Conservation (phyloP, 345 rosid species). For the Brassica incana region DNA sequence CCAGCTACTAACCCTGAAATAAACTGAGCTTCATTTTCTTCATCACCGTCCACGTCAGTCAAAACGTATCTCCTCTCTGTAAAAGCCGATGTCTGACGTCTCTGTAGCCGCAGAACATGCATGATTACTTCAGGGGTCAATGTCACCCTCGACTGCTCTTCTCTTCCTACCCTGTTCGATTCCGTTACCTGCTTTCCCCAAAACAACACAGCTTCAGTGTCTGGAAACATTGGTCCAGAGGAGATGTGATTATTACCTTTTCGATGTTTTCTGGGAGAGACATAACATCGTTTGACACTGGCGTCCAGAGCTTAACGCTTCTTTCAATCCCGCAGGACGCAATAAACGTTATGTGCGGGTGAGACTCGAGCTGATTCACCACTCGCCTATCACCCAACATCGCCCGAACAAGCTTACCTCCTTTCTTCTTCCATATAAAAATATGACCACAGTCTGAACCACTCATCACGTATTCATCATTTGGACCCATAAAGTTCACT, state of each 20-base stretch:
- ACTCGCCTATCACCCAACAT: constrained; percentile 58
- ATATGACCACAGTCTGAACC: constrained; percentile 74
- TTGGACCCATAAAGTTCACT: constrained; percentile 62
- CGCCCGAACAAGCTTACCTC: constrained; percentile 50
- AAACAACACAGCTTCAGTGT: constrained; percentile 15
- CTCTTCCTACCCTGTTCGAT: constrained; percentile 55
- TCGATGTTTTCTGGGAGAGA: constrained; percentile 48
- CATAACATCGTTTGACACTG: constrained; percentile 39
- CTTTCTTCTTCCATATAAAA: constrained; percentile 64
- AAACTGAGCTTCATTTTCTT: constrained; percentile 40
- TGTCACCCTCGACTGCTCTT: constrained; percentile 48
- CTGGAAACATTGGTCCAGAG: not conserved
- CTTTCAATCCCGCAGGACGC: constrained; percentile 64
- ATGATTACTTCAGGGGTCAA: constrained; percentile 64
- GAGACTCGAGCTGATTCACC: constrained; percentile 63
- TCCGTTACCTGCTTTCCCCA: constrained; percentile 56
- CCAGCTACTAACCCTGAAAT: constrained; percentile 22
- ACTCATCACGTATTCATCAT: constrained; percentile 59
- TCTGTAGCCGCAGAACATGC: constrained; percentile 66
- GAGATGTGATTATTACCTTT: constrained; percentile 41
- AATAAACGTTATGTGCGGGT: constrained; percentile 49
- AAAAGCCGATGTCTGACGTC: constrained; percentile 54
- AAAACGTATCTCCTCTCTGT: constrained; percentile 51
- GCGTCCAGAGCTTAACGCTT: constrained; percentile 59
- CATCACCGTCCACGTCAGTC: constrained; percentile 46